Evolutionary conservation across 2,329 filamentous ascomycete genomes (phyloP), one percentile per base, ranked within the genome.

Genomic region (Epichloe bromicola): DNA sequence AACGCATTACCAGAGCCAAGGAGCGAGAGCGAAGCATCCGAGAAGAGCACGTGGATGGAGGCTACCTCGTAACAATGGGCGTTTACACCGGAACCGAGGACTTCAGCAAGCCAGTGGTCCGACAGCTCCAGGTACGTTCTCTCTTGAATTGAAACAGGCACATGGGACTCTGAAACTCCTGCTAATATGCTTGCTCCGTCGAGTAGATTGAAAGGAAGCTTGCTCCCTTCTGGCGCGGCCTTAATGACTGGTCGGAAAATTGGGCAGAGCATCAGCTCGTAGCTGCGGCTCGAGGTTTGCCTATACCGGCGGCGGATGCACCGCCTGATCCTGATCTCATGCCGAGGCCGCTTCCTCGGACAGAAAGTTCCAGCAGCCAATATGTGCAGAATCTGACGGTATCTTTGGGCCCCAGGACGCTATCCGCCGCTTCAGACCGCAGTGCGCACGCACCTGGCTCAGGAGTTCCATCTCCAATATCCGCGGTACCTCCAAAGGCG

Each of bases 201-300:
- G 3, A 54, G 43, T 55, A 97, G 91, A 89, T 98, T 64, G 93
- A 98, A 68, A 80, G 93, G 58, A 83, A 86, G 55, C 70, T 98
- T 55, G 93, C 93, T 41, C 93, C 93, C 0, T 98, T 98, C 66
- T 98, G 91, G 89, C 84, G 85, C 63, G 93, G 93, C 5, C 73
- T 98, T 4, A 85, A 95, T 56, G 90, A 97, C 65, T 88, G 93
- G 66, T 85, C 83, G 15, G 79, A 87, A 20, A 86, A 80, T 49
- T 98, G 93, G 93, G 86, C 88, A 12, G 93, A 98, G 62, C 83
- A 93, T 67, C 93, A 98, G 67, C 80, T 98, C n/a, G 81, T 96
- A 60, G 89, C 91, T 52, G 89, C 88, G 23, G 93, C 85, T 47
- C 82, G 88, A 61, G 90, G 88, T 19, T 76, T 94, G 51, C 80